Evolutionary conservation across 2,329 filamentous ascomycete genomes (phyloP).

Genomic region (Colletotrichum truncatum): DNA sequence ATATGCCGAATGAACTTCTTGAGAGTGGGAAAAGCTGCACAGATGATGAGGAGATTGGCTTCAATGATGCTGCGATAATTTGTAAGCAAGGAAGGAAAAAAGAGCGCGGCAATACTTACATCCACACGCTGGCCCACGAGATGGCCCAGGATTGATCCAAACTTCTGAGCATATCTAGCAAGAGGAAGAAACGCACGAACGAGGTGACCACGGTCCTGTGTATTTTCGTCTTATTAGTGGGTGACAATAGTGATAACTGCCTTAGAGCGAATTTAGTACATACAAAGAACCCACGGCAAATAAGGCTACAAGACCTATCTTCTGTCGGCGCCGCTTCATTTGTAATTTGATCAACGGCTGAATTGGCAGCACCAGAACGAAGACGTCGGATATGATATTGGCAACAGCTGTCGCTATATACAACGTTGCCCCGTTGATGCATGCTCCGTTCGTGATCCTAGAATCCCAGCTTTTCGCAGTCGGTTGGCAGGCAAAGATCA

Average conservation of each 20-base stretch:
- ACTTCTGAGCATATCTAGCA: constrained; percentile 36
- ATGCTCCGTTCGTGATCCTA: constrained; percentile 42
- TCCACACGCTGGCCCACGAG: constrained; percentile 39
- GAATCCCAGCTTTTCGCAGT: constrained; percentile 43
- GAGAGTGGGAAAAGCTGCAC: constrained; percentile 45
- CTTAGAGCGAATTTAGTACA: no score
- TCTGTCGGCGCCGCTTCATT: constrained; percentile 55
- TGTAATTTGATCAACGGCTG: constrained; percentile 54
- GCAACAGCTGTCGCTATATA: constrained; percentile 57
- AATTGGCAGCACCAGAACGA: constrained; percentile 56
- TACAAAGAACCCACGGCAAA: constrained; percentile 50
- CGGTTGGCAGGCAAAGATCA: constrained; percentile 48
- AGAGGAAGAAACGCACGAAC: constrained; percentile 38
- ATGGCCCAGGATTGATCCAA: constrained; percentile 41
- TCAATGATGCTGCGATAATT: constrained; percentile 40
- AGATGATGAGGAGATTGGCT: constrained; percentile 46
- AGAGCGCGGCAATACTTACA: constrained; percentile 33
- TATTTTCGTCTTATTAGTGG: neutral
- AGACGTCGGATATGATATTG: constrained; percentile 57
- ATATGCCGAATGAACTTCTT: constrained; percentile 44
- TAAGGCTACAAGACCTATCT: constrained; percentile 51
- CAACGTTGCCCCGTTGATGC: constrained; percentile 54
- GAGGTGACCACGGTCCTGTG: constrained; percentile 44
- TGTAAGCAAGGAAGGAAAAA: neutral
- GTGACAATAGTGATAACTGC: no score